Percentiles rank a stretch among this genome's conserved stretches.
These are phyloP conservation scores for Lindgomyces ingoldianus DNA, from an alignment of 495 filamentous ascomycete species.

Conservation along the genomic window DNA sequence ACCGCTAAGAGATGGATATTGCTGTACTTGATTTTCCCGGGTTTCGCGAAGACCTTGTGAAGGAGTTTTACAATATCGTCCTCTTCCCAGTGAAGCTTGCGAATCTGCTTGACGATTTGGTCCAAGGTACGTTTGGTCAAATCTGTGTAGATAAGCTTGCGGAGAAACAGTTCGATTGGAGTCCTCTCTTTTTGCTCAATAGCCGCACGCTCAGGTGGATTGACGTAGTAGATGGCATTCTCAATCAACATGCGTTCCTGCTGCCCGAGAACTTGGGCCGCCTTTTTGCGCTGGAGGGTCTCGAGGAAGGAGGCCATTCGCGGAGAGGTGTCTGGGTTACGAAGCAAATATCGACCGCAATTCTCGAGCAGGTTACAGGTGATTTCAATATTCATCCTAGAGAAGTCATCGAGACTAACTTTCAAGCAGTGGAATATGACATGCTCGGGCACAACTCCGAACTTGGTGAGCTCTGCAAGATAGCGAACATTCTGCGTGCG, in stretches of 20 bases:
- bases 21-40: conserved; percentile 95
- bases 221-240: conserved; percentile 97
- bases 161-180: conserved; percentile 87
- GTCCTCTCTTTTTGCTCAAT: conserved; percentile 96
- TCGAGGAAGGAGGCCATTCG: conserved; percentile 93
- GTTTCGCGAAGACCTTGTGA: conserved; percentile 90
- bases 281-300: conserved; percentile 93
- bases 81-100: conserved; percentile 97
- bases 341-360: conserved; percentile 90
- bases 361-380: conserved; percentile 97
- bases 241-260: conserved; percentile 98
- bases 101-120: conserved; percentile 87
- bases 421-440: conserved; percentile 99
- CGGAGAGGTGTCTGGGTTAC: conserved; percentile 89
- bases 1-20: conserved; percentile 95
- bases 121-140: conserved; percentile 93
- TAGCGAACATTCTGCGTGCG: conserved; percentile 94
- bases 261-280: conserved; percentile 88
- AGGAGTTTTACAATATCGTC: conserved; percentile 79
- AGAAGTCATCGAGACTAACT: conserved; percentile 96
- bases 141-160: conserved; percentile 87
- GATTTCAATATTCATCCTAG: conserved; percentile 97
- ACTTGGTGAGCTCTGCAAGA: conserved; percentile 95
- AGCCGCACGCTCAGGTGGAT: conserved; percentile 88
- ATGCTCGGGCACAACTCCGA: conserved; percentile 96